Base-by-base conservation (phyloP, 805 yeast species). In the Ogataea pini region DNA sequence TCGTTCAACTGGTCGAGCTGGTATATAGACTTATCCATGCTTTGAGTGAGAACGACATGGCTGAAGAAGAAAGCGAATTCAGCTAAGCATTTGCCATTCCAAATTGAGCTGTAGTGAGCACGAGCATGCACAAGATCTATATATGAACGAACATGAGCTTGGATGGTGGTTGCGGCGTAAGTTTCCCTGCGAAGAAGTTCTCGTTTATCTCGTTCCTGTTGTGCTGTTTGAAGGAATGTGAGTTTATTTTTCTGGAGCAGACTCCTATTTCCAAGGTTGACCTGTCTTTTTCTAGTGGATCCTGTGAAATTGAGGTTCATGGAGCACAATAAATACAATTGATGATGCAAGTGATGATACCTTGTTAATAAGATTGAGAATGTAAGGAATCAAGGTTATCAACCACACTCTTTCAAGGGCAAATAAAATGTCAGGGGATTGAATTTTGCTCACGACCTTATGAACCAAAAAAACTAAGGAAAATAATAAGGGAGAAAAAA, bases 181-280 rank as follows among this genome's bases (percentile, higher is more conserved):
- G 75, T 78, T 42, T 73, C 76, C 12, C 63, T 58, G 18, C 87
- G 73, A 13, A 70, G 75, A 27, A 69, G 63, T 48, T 86, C 90
- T 48, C 97, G 76, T 50, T 75, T 76, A 49, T 73, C 75, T 33
- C 97, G 73, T 51, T 87, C 89, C 33, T 69, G 69, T 55, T 80
- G 79, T 3, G 96, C 83, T 54, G 78, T 81, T 49, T 77, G 79
- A n/a, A 92, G 67, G 43, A 76, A 72, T 56, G 76, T 64, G 47
- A 70, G 57, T 50, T 72, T 65, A 63, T 75, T 59, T 51, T 67
- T 46, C 44, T 65, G 48, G 7, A 45, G 14, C 19, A 62, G 50
- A 13, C 48, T 50, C 18, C 71, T 48, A 37, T 59, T 59, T 58
- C 65, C 65, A 64, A 80, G 73, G 71, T 92, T 86, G 52, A 86